Percentiles rank a stretch among this genome's conserved stretches.
These are phyloP conservation scores for Zymoseptoria tritici DNA, from an alignment of 2,329 filamentous ascomycete species.

Conservation along the genomic window DNA sequence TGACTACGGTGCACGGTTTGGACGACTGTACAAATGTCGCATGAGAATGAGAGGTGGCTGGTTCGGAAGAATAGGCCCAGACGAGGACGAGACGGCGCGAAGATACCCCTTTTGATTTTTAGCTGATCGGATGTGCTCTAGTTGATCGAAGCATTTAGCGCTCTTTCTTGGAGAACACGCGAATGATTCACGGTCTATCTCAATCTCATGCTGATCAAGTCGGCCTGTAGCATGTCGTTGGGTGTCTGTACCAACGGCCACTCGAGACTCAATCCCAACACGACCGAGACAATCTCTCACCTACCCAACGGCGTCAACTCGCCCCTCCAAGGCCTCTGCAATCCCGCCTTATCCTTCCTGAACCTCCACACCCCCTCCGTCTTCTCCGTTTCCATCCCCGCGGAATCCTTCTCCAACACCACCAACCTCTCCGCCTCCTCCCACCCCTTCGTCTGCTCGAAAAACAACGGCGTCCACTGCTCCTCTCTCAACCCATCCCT, in stretches of 20 bases:
- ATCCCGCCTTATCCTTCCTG: slow-evolving; percentile 41
- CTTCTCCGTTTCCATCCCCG: slow-evolving; percentile 48
- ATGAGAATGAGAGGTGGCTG: background rate
- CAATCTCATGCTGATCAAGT: background rate
- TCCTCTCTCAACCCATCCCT: slow-evolving; percentile 31
- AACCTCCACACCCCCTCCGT: slow-evolving; percentile 64
- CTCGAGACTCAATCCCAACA: background rate
- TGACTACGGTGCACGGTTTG: background rate
- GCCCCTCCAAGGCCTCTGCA: slow-evolving; percentile 26
- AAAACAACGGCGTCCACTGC: slow-evolving; percentile 36
- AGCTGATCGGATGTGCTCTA: background rate
- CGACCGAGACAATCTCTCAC: background rate
- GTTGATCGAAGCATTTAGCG: no score
- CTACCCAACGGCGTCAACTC: slow-evolving; percentile 23
- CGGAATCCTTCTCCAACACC: slow-evolving; percentile 26
- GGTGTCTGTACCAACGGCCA: no score
- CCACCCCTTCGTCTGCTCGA: slow-evolving; percentile 26
- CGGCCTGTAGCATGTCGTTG: background rate
- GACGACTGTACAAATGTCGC: background rate
- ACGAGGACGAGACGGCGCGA: background rate
- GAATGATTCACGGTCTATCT: no score
- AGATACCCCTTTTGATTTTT: background rate
- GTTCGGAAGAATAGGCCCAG: background rate
- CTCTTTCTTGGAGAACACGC: no score
- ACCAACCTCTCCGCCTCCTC: slow-evolving; percentile 24